Percentiles rank a stretch among this genome's conserved stretches.
Evolutionary conservation across 2,329 filamentous ascomycete species (phyloP).

Genomic region (Fusarium pseudonygamai): DNA sequence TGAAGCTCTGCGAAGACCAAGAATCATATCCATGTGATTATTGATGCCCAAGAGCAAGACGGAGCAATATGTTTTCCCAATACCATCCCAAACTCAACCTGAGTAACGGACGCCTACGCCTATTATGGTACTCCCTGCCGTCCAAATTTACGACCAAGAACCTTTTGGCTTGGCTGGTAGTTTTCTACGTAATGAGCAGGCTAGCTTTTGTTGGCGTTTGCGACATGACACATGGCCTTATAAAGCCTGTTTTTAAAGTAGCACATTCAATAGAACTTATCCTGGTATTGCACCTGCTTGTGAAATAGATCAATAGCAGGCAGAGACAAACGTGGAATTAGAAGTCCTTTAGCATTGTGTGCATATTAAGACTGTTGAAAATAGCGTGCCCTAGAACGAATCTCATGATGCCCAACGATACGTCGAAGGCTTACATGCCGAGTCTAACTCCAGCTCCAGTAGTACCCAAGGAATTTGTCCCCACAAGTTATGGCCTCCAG

Average conservation of each 20-base stretch:
- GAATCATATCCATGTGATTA: neutral
- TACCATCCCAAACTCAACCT: neutral
- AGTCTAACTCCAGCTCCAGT: neutral
- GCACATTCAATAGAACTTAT: neutral
- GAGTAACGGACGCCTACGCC: too few relatives aligned
- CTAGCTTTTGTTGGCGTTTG: neutral
- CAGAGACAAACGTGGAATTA: neutral
- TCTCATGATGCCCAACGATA: neutral
- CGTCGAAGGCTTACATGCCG: neutral
- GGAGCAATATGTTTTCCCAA: neutral
- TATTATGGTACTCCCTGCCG: neutral
- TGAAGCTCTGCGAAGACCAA: neutral
- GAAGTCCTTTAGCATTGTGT: neutral
- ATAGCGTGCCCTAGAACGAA: neutral
- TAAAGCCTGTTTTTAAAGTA: too few relatives aligned
- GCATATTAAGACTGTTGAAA: neutral
- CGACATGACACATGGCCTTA: neutral
- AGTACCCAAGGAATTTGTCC: neutral
- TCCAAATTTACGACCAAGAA: neutral
- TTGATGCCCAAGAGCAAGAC: neutral
- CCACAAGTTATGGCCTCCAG: neutral
- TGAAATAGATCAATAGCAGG: neutral
- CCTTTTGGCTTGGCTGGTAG: neutral
- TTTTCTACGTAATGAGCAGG: neutral
- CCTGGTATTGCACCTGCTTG: neutral